phyloP scores from a whole-genome alignment of 192 early-diverging fungal genomes.

The Mortierella hygrophila region DNA sequence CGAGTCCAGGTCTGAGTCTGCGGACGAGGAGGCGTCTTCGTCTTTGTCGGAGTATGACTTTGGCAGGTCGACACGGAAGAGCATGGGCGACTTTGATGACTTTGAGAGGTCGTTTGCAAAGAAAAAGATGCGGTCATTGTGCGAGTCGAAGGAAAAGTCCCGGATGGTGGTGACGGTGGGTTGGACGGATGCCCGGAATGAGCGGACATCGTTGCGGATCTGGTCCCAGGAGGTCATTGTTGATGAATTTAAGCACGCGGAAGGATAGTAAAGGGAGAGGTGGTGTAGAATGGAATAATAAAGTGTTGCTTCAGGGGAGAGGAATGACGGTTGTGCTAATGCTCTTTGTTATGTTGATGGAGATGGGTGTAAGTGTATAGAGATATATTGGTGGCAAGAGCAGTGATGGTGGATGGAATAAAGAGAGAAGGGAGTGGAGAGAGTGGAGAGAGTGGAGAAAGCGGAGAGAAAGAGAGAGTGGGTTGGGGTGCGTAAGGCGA shows the following conservation, averaged over 20 bases:
- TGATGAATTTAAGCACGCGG: not conserved
- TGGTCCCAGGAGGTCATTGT: constrained; percentile 67
- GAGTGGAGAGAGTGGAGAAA: too few species aligned
- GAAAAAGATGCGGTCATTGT: constrained; percentile 64
- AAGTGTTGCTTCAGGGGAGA: not conserved
- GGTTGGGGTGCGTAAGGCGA: not conserved
- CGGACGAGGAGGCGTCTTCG: not conserved
- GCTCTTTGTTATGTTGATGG: not conserved
- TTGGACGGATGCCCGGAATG: constrained; percentile 61
- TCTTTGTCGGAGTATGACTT: constrained; percentile 19
- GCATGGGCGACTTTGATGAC: constrained; percentile 57
- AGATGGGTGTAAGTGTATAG: not conserved
- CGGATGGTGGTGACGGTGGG: constrained; percentile 58
- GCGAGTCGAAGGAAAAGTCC: constrained; percentile 69
- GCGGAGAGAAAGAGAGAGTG: too few species aligned
- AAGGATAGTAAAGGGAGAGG: not conserved
- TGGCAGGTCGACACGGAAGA: constrained; percentile 59
- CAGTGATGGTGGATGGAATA: not conserved
- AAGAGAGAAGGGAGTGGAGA: not conserved
- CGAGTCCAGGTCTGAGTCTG: not conserved
- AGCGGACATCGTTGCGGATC: constrained; percentile 67
- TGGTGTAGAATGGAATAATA: not conserved
- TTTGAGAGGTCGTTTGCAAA: constrained; percentile 61
- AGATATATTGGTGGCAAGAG: not conserved
- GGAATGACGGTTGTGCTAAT: not conserved